Percentiles rank a stretch among this genome's conserved stretches.
Conservation (phyloP, 495 filamentous ascomycete species). For the Penicillium samsonianum region DNA sequence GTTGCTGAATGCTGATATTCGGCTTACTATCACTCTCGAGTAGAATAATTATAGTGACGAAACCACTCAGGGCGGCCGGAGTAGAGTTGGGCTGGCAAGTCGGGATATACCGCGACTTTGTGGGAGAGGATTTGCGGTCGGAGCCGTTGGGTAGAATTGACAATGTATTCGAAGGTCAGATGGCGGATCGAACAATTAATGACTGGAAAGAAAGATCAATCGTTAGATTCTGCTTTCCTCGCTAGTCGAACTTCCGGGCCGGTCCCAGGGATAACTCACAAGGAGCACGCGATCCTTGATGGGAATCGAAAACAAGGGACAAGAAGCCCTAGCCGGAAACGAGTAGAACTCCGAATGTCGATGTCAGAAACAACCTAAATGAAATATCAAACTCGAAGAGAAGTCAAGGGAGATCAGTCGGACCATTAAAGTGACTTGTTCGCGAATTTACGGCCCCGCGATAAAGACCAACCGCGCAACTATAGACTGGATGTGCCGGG, state of each 20-base stretch:
- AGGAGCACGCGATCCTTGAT: constrained; percentile 23
- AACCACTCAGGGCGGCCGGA: neutral
- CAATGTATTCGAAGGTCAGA: neutral
- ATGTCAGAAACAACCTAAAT: neutral
- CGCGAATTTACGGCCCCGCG: constrained; percentile 5
- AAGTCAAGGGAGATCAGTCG: neutral
- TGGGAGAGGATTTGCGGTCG: neutral
- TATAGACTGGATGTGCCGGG: too few relatives aligned
- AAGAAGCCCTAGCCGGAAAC: neutral
- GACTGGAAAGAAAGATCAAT: neutral
- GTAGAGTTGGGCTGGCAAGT: neutral
- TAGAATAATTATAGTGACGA: neutral
- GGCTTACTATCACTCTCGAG: neutral
- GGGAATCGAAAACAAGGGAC: neutral
- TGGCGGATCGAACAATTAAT: neutral
- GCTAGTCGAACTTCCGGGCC: neutral
- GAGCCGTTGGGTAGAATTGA: neutral
- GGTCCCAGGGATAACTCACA: constrained; percentile 32
- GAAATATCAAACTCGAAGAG: neutral
- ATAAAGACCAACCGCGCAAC: constrained; percentile 5
- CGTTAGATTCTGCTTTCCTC: constrained; percentile 9
- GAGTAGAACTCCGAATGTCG: neutral
- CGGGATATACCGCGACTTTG: neutral
- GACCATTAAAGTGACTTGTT: constrained; percentile 3
- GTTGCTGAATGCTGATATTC: constrained; percentile 10